Evolutionary conservation across 805 yeast genomes (phyloP).

Genomic region (Phaffomyces opuntiae): DNA sequence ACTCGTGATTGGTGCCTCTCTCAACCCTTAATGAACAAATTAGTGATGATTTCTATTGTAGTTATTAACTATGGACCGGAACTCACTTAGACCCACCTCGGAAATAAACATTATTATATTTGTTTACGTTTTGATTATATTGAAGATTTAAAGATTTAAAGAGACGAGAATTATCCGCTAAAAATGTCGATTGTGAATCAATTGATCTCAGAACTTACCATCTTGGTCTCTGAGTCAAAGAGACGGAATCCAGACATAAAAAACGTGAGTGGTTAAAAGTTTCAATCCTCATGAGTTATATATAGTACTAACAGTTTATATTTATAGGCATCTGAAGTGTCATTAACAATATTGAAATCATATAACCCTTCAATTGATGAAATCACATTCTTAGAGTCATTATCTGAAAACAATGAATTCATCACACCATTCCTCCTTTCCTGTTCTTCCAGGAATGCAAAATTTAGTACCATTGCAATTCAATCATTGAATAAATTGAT

Average conservation of each 20-base stretch:
- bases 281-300: no score
- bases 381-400: conserved; percentile 23
- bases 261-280: conserved; percentile 30
- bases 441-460: conserved; percentile 68
- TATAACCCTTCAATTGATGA: conserved; percentile 25
- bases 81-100: no score
- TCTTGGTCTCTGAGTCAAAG: conserved; percentile 60
- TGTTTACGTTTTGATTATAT: not conserved
- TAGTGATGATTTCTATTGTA: no score
- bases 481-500: conserved; percentile 64
- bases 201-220: conserved; percentile 50
- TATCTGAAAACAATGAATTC: conserved; percentile 45
- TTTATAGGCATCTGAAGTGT: conserved; percentile 35
- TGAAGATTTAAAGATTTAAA: no score
- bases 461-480: conserved; percentile 62
- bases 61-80: no score
- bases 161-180: no score
- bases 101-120: not conserved
- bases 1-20: no score
- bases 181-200: conserved; percentile 40
- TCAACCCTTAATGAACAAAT: no score
- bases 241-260: conserved; percentile 66
- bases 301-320: no score
- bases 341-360: conserved; percentile 38
- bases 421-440: conserved; percentile 66